phyloP scores from a whole-genome alignment of 495 filamentous ascomycete genomes.

The Xanthoparmelia taractica region DNA sequence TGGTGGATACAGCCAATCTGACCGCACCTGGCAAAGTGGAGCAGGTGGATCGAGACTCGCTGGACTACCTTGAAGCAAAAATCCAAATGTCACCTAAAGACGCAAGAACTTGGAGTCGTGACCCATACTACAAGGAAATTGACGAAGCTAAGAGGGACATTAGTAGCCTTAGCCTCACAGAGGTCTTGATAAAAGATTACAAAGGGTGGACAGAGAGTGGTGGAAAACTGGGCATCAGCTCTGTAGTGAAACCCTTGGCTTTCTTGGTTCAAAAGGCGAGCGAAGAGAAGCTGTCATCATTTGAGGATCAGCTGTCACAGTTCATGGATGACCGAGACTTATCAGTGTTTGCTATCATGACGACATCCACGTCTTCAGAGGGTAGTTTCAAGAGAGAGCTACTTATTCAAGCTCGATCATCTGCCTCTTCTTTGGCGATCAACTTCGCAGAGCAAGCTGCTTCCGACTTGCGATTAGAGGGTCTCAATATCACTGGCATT shows the following conservation, averaged over 20 bases:
- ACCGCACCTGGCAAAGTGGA: constrained; percentile 63
- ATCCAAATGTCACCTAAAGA: constrained; percentile 33
- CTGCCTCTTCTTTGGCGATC: constrained; percentile 38
- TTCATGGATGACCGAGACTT: constrained; percentile 55
- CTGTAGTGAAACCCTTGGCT: constrained; percentile 57
- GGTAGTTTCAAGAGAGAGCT: constrained; percentile 64
- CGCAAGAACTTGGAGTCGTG: constrained; percentile 43
- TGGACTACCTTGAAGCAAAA: constrained; percentile 53
- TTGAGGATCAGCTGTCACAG: constrained; percentile 39
- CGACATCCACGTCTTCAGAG: constrained; percentile 46
- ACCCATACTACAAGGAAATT: constrained; percentile 55
- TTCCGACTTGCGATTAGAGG: constrained; percentile 48
- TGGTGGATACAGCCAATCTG: constrained; percentile 81
- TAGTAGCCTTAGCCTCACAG: constrained; percentile 54
- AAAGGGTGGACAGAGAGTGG: constrained; percentile 70
- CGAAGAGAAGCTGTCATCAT: constrained; percentile 34
- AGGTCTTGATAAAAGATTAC: constrained; percentile 84
- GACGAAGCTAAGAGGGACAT: constrained; percentile 64
- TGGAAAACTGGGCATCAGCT: constrained; percentile 63
- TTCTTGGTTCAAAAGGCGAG: constrained; percentile 54
- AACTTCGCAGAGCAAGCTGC: constrained; percentile 44
- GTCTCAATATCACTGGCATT: constrained; percentile 39
- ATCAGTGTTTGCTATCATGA: constrained; percentile 70
- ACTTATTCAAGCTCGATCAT: constrained; percentile 54
- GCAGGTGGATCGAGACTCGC: constrained; percentile 56